phyloP scores from a whole-genome alignment of 768 basidiomycete species.

The Cyathus striatus region DNA sequence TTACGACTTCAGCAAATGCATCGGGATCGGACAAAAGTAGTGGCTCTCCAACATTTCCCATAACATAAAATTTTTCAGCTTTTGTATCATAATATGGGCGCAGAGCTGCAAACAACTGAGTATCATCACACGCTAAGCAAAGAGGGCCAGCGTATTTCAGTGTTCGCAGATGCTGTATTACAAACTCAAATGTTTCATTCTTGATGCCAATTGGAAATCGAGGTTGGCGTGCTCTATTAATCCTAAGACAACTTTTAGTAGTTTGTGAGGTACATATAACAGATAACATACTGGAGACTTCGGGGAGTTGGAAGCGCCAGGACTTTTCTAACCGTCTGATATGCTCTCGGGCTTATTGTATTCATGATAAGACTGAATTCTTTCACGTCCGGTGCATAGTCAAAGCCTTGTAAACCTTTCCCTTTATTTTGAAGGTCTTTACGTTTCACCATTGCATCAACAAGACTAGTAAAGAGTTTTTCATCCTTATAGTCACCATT shows the following conservation, averaged over 20 bases:
- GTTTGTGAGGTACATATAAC: neutral
- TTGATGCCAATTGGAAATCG: constrained; percentile 16
- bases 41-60: constrained; percentile 20
- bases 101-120: constrained; percentile 21
- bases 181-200: constrained; percentile 12
- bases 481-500: too few species aligned
- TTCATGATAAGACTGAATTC: constrained; percentile 14
- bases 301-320: constrained; percentile 1
- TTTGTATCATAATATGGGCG: constrained; percentile 17
- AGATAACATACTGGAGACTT: constrained; percentile 1
- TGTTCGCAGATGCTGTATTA: constrained; percentile 7
- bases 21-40: constrained; percentile 18
- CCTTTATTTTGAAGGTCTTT: constrained; percentile 13
- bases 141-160: constrained; percentile 18
- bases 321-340: constrained; percentile 8
- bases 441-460: constrained; percentile 12
- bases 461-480: constrained; percentile 14
- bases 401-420: constrained; percentile 19
- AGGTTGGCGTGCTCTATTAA: constrained; percentile 8
- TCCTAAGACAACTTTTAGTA: constrained; percentile 1
- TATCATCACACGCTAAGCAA: constrained; percentile 28
- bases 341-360: constrained; percentile 12
- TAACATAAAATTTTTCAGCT: constrained; percentile 12
- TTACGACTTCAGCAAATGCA: constrained; percentile 7
- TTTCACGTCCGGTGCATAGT: constrained; percentile 13